These are phyloP conservation scores for Picea sitchensis DNA, from an alignment of 75 land plant species.

Conservation along the genomic window DNA sequence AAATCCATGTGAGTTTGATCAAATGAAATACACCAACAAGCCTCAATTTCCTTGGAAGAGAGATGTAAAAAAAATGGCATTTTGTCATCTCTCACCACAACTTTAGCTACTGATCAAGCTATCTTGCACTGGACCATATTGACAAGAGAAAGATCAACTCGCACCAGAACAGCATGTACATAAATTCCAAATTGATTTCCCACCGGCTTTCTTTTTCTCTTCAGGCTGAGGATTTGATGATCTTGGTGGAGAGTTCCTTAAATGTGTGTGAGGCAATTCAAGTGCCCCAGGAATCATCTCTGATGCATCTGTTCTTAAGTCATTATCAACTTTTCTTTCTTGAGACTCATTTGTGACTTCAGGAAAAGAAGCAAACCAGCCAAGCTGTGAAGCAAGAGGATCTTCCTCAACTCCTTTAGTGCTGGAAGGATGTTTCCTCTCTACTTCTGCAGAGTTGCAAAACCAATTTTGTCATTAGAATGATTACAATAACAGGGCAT, in stretches of 20 bases:
- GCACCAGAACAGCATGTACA: no score
- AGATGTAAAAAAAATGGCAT: no score
- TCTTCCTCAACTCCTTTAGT: background rate
- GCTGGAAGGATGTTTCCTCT: background rate
- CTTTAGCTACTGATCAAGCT: no score
- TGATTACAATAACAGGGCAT: background rate
- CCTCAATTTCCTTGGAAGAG: no score
- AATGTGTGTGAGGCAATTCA: background rate
- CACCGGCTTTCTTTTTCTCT: no score
- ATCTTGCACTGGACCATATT: no score
- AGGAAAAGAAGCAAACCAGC: background rate
- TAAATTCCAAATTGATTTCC: no score
- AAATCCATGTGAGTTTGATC: no score
- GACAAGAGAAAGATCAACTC: no score
- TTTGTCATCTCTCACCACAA: no score
- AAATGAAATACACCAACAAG: no score
- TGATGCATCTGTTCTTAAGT: background rate
- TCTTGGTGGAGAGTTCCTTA: conserved; percentile 1
- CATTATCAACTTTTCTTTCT: background rate
- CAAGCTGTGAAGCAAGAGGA: background rate
- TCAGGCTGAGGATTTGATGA: no score
- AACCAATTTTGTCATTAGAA: background rate
- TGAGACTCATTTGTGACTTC: background rate
- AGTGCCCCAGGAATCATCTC: background rate
- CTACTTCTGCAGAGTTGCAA: background rate